Evolutionary conservation across 225 moss, liverwort and hornwort genomes (phyloP).

Genomic region (Thuidium tamariscinum): DNA sequence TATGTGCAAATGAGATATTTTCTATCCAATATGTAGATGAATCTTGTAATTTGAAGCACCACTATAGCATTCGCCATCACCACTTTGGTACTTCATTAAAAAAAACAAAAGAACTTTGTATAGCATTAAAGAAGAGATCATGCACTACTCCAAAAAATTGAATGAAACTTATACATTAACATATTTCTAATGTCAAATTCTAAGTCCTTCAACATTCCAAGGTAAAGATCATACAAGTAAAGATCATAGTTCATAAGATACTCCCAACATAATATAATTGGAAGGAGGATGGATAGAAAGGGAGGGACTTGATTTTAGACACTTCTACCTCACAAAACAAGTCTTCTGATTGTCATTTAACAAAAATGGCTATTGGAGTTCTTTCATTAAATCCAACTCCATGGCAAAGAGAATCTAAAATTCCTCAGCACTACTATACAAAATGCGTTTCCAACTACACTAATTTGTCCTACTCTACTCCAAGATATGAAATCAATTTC

Average conservation of each 20-base stretch:
- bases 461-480: neutral
- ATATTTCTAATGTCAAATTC: neutral
- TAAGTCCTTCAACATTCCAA: neutral
- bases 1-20: too few species aligned
- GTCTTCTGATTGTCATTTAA: neutral
- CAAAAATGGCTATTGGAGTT: neutral
- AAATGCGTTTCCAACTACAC: neutral
- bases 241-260: accelerated
- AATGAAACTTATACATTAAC: neutral
- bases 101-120: too few species aligned
- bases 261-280: too few species aligned
- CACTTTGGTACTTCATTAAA: too few species aligned
- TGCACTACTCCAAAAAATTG: accelerated
- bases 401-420: neutral
- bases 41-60: too few species aligned
- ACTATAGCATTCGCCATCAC: too few species aligned
- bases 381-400: neutral
- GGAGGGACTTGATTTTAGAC: accelerated
- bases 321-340: neutral
- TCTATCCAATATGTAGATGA: too few species aligned
- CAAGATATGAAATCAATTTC: neutral
- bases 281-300: accelerated
- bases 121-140: accelerated
- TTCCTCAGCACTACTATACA: neutral
- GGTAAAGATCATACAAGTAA: neutral